Evolutionary conservation across 306 rosid species (phyloP).

Genomic region (Cercis canadensis): DNA sequence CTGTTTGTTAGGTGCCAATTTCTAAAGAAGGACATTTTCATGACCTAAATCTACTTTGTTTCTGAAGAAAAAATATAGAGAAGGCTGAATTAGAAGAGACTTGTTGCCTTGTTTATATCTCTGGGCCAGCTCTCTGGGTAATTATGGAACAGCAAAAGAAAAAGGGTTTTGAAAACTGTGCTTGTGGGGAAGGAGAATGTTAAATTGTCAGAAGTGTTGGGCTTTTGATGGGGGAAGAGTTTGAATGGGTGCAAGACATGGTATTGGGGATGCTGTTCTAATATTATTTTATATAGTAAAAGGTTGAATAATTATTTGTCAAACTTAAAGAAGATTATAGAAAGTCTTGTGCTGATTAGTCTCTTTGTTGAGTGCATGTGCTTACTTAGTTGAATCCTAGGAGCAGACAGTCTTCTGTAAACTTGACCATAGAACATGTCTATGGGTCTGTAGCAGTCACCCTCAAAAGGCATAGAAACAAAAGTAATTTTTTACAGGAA

Average conservation of each 20-base stretch:
- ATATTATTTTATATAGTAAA: slow-evolving; percentile 56
- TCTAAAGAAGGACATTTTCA: slow-evolving; percentile 57
- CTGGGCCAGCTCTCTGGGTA: slow-evolving; percentile 28
- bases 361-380: no score
- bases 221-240: slow-evolving; percentile 58
- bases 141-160: slow-evolving; percentile 44
- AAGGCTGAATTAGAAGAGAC: slow-evolving; percentile 33
- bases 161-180: slow-evolving; percentile 60
- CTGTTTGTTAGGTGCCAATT: no score
- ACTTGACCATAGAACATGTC: neutral
- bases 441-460: neutral
- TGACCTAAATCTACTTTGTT: slow-evolving; percentile 33
- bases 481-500: slow-evolving; percentile 3
- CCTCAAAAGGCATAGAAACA: neutral
- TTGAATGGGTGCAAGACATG: slow-evolving; percentile 73
- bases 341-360: no score
- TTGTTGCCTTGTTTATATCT: slow-evolving; percentile 34
- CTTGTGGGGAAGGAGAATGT: neutral
- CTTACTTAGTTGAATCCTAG: no score
- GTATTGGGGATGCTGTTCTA: slow-evolving; percentile 51
- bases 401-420: neutral
- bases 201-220: slow-evolving; percentile 65
- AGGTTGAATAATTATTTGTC: slow-evolving; percentile 47
- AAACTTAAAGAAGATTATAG: no score
- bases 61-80: slow-evolving; percentile 29